phyloP scores from a whole-genome alignment of 345 rosid genomes.

The Hirschfeldia incana region DNA sequence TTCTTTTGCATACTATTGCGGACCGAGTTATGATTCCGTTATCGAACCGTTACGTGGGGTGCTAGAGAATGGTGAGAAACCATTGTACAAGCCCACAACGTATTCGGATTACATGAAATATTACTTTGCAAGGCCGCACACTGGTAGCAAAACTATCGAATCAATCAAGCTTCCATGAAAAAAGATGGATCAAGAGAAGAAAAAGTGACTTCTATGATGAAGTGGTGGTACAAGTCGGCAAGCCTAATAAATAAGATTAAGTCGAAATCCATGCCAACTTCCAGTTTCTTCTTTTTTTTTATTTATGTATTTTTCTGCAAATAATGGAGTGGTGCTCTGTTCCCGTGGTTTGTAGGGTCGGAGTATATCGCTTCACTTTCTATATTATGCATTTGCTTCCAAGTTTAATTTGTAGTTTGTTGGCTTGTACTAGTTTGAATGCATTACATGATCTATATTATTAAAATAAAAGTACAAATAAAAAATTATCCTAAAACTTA shows the following conservation, averaged over 20 bases:
- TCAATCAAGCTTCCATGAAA: slow-evolving; percentile 10
- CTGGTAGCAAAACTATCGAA: slow-evolving; percentile 15
- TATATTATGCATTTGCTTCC: not conserved
- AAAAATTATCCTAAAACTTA: too few relatives aligned
- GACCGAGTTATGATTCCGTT: not conserved
- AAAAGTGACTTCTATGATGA: not conserved
- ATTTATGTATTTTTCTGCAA: not conserved
- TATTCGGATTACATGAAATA: slow-evolving; percentile 22
- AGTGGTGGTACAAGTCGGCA: not conserved
- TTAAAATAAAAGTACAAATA: not conserved
- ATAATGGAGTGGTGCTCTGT: not conserved
- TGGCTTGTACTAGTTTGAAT: not conserved
- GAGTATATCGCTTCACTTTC: not conserved
- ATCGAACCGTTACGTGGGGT: slow-evolving; percentile 16
- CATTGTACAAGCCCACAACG: not conserved
- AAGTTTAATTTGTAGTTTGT: not conserved
- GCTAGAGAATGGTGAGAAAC: slow-evolving; percentile 19
- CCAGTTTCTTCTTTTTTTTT: not conserved
- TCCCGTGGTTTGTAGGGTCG: not conserved
- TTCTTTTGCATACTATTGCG: slow-evolving; percentile 9
- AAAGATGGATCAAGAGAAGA: not conserved
- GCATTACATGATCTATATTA: not conserved
- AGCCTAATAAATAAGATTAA: not conserved
- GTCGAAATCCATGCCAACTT: not conserved
- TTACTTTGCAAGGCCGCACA: slow-evolving; percentile 18